phyloP scores from a whole-genome alignment of 106 monocot genomes.

The Xerophyta viscosa region DNA sequence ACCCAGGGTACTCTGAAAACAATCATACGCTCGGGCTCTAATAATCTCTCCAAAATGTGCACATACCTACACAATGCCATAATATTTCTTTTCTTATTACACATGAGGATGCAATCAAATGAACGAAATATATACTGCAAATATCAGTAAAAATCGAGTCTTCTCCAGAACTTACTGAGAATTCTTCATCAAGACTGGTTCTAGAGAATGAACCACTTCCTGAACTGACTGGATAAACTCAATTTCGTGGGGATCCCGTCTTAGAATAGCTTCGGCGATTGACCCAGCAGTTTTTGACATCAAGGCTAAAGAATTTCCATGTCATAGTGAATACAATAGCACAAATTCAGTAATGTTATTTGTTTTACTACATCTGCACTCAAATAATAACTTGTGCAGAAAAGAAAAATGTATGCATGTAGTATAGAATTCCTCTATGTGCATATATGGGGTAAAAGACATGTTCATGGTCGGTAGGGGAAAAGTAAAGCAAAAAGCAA shows the following conservation, averaged over 20 bases:
- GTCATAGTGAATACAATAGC: conserved; percentile 5
- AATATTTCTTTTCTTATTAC: no score
- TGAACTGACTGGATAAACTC: conserved; percentile 96
- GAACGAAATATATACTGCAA: no score
- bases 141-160: no score
- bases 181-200: conserved; percentile 83
- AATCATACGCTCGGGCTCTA: conserved; percentile 85
- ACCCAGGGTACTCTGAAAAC: conserved; percentile 96
- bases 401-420: no score
- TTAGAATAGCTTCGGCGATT: conserved; percentile 76
- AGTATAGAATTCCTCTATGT: no score
- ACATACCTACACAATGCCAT: conserved; percentile 52
- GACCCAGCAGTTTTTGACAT: conserved; percentile 95
- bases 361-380: no score
- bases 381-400: no score
- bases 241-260: conserved; percentile 91
- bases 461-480: no score
- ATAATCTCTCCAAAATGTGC: conserved; percentile 82
- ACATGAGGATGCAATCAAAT: no score
- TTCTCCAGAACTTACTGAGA: conserved; percentile 63
- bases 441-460: no score
- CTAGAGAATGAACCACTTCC: conserved; percentile 93
- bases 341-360: conserved; percentile 1
- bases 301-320: conserved; percentile 42
- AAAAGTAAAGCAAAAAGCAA: no score